Evolutionary conservation across 352 stramenopile species (phyloP).

Genomic region (Thraustochytrium sp.): DNA sequence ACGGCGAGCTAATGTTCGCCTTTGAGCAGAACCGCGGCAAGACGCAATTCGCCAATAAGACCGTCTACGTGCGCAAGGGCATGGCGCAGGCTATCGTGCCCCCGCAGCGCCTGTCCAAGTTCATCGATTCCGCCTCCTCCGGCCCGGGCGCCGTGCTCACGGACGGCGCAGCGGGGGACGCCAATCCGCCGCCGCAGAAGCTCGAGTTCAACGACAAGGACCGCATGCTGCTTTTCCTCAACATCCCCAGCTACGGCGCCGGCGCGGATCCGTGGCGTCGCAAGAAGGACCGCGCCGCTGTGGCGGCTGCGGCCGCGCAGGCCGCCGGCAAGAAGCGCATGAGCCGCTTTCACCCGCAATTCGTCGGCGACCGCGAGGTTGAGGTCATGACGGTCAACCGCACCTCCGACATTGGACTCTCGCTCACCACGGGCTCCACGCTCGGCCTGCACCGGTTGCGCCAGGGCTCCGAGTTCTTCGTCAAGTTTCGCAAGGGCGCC

Average conservation of each 20-base stretch:
- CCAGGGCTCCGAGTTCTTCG: background rate
- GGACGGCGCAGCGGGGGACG: background rate
- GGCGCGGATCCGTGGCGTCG: slow-evolving; percentile 24
- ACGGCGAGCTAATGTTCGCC: slow-evolving; percentile 35
- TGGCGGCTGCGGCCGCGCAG: background rate
- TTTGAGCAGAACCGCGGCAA: slow-evolving; percentile 40
- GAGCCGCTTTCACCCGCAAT: background rate
- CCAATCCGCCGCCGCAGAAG: background rate
- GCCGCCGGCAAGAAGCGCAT: background rate
- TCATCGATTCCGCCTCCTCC: background rate
- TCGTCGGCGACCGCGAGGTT: slow-evolving; percentile 14
- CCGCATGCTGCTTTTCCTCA: slow-evolving; percentile 33
- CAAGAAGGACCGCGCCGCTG: background rate
- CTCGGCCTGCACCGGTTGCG: slow-evolving; percentile 1
- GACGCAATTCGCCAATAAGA: slow-evolving; percentile 29
- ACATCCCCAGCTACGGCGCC: slow-evolving; percentile 42
- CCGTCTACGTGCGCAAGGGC: slow-evolving; percentile 21
- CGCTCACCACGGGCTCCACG: slow-evolving; percentile 23
- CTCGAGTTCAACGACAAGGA: slow-evolving; percentile 26
- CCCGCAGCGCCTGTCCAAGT: background rate
- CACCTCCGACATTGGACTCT: slow-evolving; percentile 26
- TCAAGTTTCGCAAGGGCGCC: background rate
- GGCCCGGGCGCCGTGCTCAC: background rate
- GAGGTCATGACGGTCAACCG: slow-evolving; percentile 28
- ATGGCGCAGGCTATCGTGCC: background rate